Conservation (phyloP, 768 basidiomycete species). For the Psilocybe cyanescens region DNA sequence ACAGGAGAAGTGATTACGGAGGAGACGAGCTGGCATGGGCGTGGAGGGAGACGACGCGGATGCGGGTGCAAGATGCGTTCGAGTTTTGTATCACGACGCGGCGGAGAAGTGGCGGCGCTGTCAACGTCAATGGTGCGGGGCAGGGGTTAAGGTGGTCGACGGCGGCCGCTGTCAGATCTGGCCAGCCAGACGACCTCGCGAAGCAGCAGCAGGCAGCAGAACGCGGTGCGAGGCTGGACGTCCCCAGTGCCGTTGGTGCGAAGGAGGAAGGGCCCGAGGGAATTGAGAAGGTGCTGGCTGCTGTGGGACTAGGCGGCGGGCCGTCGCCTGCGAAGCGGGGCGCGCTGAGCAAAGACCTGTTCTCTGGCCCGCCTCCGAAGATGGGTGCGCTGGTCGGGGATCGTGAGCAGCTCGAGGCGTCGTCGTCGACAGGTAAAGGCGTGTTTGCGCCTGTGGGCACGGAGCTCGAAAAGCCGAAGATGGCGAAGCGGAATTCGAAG, state of each 20-base stretch:
- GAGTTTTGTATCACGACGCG: slow-evolving; percentile 69
- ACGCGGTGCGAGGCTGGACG: neutral
- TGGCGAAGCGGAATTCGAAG: slow-evolving; percentile 47
- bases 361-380: slow-evolving; percentile 46
- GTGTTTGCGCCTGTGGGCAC: slow-evolving; percentile 5
- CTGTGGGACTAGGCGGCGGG: slow-evolving; percentile 49
- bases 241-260: slow-evolving; percentile 2
- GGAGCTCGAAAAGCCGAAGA: slow-evolving; percentile 27
- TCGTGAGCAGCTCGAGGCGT: slow-evolving; percentile 6
- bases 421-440: slow-evolving; percentile 13
- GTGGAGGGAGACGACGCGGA: slow-evolving; percentile 75
- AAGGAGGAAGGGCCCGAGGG: slow-evolving; percentile 47
- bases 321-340: slow-evolving; percentile 61
- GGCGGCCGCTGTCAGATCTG: neutral
- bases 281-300: slow-evolving; percentile 61
- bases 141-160: slow-evolving; percentile 34
- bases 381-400: slow-evolving; percentile 17
- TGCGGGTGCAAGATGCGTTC: slow-evolving; percentile 77
- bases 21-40: slow-evolving; percentile 70
- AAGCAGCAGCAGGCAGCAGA: neutral
- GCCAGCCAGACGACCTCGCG: neutral
- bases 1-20: slow-evolving; percentile 20
- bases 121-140: slow-evolving; percentile 18
- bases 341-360: slow-evolving; percentile 67
- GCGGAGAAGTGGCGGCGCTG: slow-evolving; percentile 18